Conservation (phyloP, 306 rosid genomes). For the Castanospermum australe region DNA sequence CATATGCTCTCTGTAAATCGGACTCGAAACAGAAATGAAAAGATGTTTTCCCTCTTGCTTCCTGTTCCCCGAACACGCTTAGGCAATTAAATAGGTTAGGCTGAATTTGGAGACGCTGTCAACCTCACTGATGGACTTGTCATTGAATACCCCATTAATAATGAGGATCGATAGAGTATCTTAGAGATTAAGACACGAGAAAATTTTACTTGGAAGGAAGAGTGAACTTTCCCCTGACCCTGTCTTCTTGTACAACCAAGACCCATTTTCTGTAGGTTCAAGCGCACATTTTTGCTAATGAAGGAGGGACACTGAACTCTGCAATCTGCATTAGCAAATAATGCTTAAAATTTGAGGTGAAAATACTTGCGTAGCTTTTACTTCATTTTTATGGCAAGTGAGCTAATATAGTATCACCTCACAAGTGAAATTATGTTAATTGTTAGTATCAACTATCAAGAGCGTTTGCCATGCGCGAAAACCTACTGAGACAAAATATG, state of each 20-base stretch:
- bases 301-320: neutral
- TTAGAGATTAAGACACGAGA: constrained; percentile 21
- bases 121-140: neutral
- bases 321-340: neutral
- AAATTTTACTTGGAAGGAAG: constrained; percentile 1
- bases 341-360: neutral
- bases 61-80: neutral
- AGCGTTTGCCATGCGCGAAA: no score
- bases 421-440: neutral
- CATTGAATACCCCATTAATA: neutral
- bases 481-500: no score
- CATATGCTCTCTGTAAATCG: neutral
- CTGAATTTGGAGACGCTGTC: constrained; percentile 9
- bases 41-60: neutral
- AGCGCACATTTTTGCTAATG: neutral
- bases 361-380: neutral
- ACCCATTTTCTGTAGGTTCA: neutral
- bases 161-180: constrained; percentile 16
- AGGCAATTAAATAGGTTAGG: neutral
- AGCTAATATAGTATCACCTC: neutral
- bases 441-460: no score
- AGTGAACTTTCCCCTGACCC: neutral
- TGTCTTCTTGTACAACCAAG: constrained; percentile 34
- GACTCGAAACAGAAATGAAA: neutral
- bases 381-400: neutral